These are phyloP conservation scores for Aspergillus aculeatinus DNA, from an alignment of 2,329 filamentous ascomycete genomes.

Conservation along the genomic window DNA sequence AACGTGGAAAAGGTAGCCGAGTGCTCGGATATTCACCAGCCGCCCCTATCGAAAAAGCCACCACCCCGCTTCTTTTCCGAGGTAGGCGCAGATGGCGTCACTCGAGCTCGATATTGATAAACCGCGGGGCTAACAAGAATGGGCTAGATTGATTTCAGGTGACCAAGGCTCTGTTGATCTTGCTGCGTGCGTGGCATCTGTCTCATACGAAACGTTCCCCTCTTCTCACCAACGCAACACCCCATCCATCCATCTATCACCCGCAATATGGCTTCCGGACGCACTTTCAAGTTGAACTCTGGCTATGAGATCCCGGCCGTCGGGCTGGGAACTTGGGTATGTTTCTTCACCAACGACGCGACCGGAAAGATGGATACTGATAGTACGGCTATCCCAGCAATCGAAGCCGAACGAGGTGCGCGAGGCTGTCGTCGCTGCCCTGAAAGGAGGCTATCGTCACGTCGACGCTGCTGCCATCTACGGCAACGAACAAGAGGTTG, in stretches of 20 bases:
- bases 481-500: slow-evolving; percentile 46
- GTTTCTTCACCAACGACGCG: neutral
- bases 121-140: neutral
- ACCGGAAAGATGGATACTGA: neutral
- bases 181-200: no score
- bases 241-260: neutral
- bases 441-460: slow-evolving; percentile 53
- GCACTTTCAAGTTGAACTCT: neutral
- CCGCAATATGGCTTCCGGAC: neutral
- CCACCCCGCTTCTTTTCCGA: neutral
- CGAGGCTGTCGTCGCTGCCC: slow-evolving; percentile 46
- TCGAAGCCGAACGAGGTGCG: slow-evolving; percentile 37
- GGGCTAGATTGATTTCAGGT: neutral
- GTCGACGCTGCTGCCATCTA: slow-evolving; percentile 52
- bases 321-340: neutral
- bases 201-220: neutral
- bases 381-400: neutral
- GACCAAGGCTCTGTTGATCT: no score
- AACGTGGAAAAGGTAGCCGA: no score
- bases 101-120: neutral
- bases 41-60: neutral
- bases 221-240: neutral
- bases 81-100: neutral
- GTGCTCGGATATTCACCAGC: no score
- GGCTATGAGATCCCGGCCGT: neutral